These are phyloP conservation scores for Choricystis sp. DNA, from an alignment of 139 green algal species.

Conservation along the genomic window DNA sequence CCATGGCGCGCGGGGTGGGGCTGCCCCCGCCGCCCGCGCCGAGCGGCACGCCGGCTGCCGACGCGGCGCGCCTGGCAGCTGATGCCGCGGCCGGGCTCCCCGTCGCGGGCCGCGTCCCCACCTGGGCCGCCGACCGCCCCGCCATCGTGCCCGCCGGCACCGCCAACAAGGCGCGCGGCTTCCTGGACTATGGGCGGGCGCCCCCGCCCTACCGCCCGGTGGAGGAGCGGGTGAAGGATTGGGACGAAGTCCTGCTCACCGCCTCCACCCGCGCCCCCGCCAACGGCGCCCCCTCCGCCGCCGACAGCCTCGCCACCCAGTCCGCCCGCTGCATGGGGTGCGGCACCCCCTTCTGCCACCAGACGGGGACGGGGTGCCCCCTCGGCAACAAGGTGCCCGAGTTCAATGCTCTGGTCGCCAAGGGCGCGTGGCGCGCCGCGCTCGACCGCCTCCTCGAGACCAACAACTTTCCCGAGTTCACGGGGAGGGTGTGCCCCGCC, in stretches of 20 bases:
- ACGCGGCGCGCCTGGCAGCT: constrained; percentile 14
- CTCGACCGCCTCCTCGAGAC: constrained; percentile 85
- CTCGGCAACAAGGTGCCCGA: constrained; percentile 91
- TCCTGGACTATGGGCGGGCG: constrained; percentile 72
- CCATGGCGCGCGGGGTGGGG: constrained; percentile 21
- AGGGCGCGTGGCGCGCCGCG: constrained; percentile 80
- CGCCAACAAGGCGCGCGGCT: constrained; percentile 63
- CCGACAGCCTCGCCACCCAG: constrained; percentile 75
- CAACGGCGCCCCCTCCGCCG: constrained; percentile 13
- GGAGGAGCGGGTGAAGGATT: constrained; percentile 75
- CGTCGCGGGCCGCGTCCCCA: constrained; percentile 19
- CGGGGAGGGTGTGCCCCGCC: constrained; percentile 78
- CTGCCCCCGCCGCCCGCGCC: constrained; percentile 7
- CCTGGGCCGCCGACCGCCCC: constrained; percentile 55
- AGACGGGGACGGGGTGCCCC: constrained; percentile 59
- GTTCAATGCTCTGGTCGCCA: constrained; percentile 90
- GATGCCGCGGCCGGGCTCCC: constrained; percentile 40
- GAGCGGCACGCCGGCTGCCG: constrained; percentile 1
- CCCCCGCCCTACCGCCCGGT: constrained; percentile 66
- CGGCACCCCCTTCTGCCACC: constrained; percentile 92
- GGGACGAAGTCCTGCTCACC: constrained; percentile 70
- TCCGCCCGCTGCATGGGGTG: constrained; percentile 90
- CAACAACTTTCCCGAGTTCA: constrained; percentile 99
- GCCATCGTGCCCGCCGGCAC: constrained; percentile 28
- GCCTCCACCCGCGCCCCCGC: too few relatives aligned